Base-by-base conservation (phyloP, 352 stramenopile species). In the Globisporangium solare region DNA sequence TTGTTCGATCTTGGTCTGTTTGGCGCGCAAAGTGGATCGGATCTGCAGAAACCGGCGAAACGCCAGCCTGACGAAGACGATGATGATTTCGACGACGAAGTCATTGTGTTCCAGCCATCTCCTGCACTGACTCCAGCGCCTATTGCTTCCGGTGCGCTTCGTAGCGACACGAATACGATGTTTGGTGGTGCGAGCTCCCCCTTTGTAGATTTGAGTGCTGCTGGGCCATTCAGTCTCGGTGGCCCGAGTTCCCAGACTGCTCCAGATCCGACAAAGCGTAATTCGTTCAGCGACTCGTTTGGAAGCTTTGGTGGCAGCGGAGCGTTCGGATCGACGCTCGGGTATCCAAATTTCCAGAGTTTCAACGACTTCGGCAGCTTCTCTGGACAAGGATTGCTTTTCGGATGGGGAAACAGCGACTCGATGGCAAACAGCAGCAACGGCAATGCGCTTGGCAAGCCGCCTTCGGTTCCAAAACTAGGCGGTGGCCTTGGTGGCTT, bases 71-170 rank as follows among this genome's bases (percentile, higher is more conserved):
- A 53, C 48, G 73, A 83, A 39, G 74, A 78, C 0, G 79, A 86
- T n/a, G 83, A 91, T 40, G 76, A 94, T 21, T 83, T 92, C 58
- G 81, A 92, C 48, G 83, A 92, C 56, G 83, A 94, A 64, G 82
- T 94, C 47, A 94, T 94, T 54, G 79, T 94, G 21, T 94, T 84
- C 64, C 78, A 86, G 60, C 83, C 83, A 17, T 83, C 78, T 7
- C 68, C 75, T 20, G 68, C 61, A 5, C 47, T 85, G 31, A 63
- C 47, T 35, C 61, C 56, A 12, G 65, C 74, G 57, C 40, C 64
- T 18, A 58, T 35, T 35, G 27, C 56, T 3, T 48, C 53, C 31
- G 61, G 52, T 55, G 66, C 64, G 15, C 70, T 78, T 61, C 73
- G 68, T 55, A 62, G 64, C 14, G 14, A 48, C 12, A 58, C 49